These are phyloP conservation scores for Athelia sp. DNA, from an alignment of 1,284 basidiomycete species.

Conservation along the genomic window DNA sequence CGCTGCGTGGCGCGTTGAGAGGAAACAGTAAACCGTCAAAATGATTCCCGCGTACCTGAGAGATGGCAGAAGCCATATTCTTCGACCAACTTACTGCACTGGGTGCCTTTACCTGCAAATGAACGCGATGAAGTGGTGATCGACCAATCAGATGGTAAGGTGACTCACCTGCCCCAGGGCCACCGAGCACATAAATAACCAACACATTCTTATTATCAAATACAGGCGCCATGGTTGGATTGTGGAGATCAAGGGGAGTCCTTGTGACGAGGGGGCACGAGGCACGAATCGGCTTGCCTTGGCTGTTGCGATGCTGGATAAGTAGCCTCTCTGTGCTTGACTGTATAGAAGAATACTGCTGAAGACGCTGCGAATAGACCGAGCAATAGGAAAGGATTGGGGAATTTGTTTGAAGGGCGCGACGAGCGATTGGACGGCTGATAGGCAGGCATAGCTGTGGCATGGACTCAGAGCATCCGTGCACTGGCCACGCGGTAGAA, in stretches of 20 bases:
- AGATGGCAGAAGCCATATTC: constrained; percentile 93
- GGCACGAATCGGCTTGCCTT: constrained; percentile 59
- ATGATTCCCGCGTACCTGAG: constrained; percentile 55
- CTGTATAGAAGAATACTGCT: constrained; percentile 48
- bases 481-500: too few relatives aligned
- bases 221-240: constrained; percentile 28
- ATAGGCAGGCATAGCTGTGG: neutral
- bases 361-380: constrained; percentile 53
- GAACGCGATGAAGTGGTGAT: constrained; percentile 3
- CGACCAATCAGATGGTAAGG: constrained; percentile 6
- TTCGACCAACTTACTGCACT: constrained; percentile 84
- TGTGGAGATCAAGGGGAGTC: constrained; percentile 12
- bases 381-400: constrained; percentile 60
- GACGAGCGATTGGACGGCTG: neutral
- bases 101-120: constrained; percentile 88
- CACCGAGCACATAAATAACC: constrained; percentile 95
- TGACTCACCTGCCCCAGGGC: constrained; percentile 82
- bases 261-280: constrained; percentile 55
- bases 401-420: constrained; percentile 28
- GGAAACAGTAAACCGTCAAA: neutral
- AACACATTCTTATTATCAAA: constrained; percentile 79
- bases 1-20: constrained; percentile 41
- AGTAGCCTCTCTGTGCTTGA: constrained; percentile 50
- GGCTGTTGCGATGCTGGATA: constrained; percentile 59
- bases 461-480: too few relatives aligned